Evolutionary conservation across 2,329 filamentous ascomycete genomes (phyloP), one percentile per base, ranked within the genome.

Genomic region (Cytospora piceae): DNA sequence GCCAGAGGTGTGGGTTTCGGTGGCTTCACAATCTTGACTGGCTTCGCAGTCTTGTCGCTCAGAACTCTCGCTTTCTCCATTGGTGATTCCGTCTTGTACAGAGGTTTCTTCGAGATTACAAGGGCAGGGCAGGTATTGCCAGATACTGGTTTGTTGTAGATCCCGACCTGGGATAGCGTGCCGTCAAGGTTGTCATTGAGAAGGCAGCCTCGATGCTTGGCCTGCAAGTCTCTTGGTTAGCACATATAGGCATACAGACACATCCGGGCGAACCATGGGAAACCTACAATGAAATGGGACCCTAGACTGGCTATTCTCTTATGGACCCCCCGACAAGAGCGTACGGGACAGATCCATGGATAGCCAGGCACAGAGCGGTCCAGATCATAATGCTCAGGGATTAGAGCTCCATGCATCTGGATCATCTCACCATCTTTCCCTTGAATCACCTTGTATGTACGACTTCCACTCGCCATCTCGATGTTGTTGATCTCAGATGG

Each of bases 261-360:
- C 12, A 24, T 17, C 15, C 24, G 24, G 31, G 24, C n/a, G 22
- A 51, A 22, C 24, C 14, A 20, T 34, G 31, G 22, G 31, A 2
- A 22, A 63, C 58, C 46, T 58, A 64, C 61, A 54, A 12, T 27
- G 17, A 74, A 73, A 34, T 74, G 72, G 29, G 64, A 66, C 1
- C 70, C 70, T 2, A 74, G 56, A 17, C 66, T 67, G 0, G 24
- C 31, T 2, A 53, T 55, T 39, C 65, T 70, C 29, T 39, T 39
- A 49, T 67, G 69, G 0, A 67, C 37, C 42, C 34, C 63, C 20
- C 69, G 65, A 58, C 72, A 74, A 1, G 62, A 69, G 12, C 69
- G 68, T 1, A 73, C 60, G 4, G 72, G 70, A 34, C 72, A 74
- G 12, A 69, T 67, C 71, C 72, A 74, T 31, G 68, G 68, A n/a